A percentile compares a stretch with the other conserved stretches of the same genome.
Conservation (phyloP, 257 asterid species). For the Primulina tabacum region DNA sequence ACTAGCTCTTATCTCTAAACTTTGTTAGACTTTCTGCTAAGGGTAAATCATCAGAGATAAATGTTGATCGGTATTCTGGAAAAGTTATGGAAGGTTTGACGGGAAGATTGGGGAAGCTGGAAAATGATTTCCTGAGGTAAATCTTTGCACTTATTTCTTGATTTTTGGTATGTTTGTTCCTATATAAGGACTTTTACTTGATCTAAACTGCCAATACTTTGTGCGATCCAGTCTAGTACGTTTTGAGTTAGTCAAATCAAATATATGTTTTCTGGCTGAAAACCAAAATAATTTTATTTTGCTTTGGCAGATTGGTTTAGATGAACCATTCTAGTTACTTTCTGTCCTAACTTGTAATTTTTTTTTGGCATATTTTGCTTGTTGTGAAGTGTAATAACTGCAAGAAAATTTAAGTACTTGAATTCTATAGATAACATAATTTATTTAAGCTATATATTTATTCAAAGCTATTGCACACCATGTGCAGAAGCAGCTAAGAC, state of each 20-base stretch:
- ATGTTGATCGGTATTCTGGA: constrained; percentile 32
- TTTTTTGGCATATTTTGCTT: neutral
- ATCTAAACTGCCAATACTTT: neutral
- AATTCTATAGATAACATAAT: neutral
- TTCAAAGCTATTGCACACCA: neutral
- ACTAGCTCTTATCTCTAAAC: constrained; percentile 17
- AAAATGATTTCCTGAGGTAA: constrained; percentile 67
- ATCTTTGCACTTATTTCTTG: constrained; percentile 3
- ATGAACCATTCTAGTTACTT: neutral
- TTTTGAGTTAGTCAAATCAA: neutral
- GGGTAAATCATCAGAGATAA: constrained; percentile 32
- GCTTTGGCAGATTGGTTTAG: neutral
- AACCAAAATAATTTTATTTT: neutral
- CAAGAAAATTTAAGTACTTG: neutral
- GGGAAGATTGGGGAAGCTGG: constrained; percentile 60
- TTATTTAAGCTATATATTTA: neutral
- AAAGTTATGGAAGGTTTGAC: constrained; percentile 40
- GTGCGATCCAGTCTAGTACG: neutral
- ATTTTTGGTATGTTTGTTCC: neutral
- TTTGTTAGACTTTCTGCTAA: constrained; percentile 37
- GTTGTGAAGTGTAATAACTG: neutral
- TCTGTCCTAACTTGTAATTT: too few relatives aligned
- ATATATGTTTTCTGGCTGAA: neutral
- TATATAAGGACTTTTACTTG: neutral
- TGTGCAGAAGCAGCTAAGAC: neutral